Base-by-base conservation (phyloP, 164 flowering plant species). In the Houttuynia cordata region DNA sequence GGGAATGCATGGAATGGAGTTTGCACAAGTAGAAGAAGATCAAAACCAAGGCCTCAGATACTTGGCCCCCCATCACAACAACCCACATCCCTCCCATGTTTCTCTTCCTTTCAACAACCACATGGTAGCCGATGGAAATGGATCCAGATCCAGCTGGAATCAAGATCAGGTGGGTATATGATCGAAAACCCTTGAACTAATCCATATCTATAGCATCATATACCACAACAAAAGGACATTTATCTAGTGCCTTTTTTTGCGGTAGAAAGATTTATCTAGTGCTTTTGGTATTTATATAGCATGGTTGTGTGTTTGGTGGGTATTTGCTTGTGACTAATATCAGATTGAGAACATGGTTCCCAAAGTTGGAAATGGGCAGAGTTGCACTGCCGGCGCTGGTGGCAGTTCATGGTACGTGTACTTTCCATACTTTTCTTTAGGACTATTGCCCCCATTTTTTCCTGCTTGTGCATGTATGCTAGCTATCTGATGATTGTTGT, bases 11-110 rank as follows among this genome's bases (percentile, higher is more conserved):
- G 79, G 78, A 40, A 75, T 84, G 83, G 83, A 82, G 6, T 84
- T 81, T 70, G 74, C 70, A 1, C 86, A 78, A 30, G 77, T 80
- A 51, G 81, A 80, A 66, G 84, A 81, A 39, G 75, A 74, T 62
- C 83, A 77, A 39, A 76, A 74, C 64, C 83, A 77, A 45, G 78
- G 74, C 8, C 34, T 79, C 50, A 75, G 80, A 65, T 81, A 81
- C 75, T 62, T 81, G 60, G 65, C 70, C 10, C 74, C 83, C 7
- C 61, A 75, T 13, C 47, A 30, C 13, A 34, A 55, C 22, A 30
- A 9, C 3, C 59, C 51, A 10, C 42, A 71, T n/a, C 41, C 67
- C 52, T 54, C 47, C 53, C 76, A 65, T 59, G 52, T 64, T n/a
- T 68, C 73, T 58, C 74, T 64, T 55, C 75, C 75, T 39, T 67